Evolutionary conservation across 805 yeast species (phyloP), one percentile per base, ranked within the genome.

Genomic region (Ogataea neopini): DNA sequence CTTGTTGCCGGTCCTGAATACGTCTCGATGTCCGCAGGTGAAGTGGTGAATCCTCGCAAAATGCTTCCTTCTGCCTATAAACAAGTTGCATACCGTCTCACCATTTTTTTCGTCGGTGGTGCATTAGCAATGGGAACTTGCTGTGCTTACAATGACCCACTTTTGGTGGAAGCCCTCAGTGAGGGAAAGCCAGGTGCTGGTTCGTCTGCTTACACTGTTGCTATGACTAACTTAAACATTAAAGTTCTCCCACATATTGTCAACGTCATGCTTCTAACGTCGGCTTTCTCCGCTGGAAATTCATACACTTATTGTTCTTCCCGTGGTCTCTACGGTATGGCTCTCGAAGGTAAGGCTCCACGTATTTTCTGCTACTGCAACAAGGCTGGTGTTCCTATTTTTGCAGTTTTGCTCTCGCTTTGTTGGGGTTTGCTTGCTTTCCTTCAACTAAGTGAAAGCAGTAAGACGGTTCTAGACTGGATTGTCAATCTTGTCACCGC

Each of bases 401-500:
- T 64, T 58, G 72, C 79, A 50, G 76, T 76, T 9, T 47, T 69
- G 28, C 56, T 72, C 1, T 67, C 76, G 1, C 58, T 74, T 32
- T 52, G 62, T 30, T 74, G 78, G 73, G 72, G 78, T 2, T 64
- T 72, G 30, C 56, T 76, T 4, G 71, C 78, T 3, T 75, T 74
- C 51, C 61, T 76, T 53, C 76, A 85, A 60, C 63, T 83, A 48
- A 74, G 82, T 20, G 71, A 75, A 38, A 70, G 76, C 25, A 76
- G 91, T 20, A 78, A 80, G 13, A 74, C 75, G 2, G 94, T 86
- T 3, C 73, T 87, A 51, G 75, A 73, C 58, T 87, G 92, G 91
- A 71, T 87, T 43, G 78, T 85, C 49, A 84, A 84, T 57, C 67
- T 87, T 48, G 83, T 83, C 43, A 84, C 94, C 3, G 80, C 81